phyloP scores from a whole-genome alignment of 2,329 filamentous ascomycete species.

The Beauveria varroae region DNA sequence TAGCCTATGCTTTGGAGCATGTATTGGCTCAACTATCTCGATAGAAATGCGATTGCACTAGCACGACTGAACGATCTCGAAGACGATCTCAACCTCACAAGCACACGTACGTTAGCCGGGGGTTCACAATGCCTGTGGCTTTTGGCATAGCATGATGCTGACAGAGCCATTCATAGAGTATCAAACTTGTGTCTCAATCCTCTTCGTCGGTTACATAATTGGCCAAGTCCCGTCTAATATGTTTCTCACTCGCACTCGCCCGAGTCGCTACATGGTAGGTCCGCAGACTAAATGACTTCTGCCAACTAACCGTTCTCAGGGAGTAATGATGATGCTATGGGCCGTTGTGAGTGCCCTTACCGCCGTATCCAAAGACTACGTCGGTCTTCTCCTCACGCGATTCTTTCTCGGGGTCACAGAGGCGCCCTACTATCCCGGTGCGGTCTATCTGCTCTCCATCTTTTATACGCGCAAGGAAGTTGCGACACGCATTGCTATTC shows the following conservation, averaged over 20 bases:
- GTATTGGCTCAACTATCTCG: constrained; percentile 39
- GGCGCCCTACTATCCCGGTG: constrained; percentile 44
- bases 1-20: constrained; percentile 28
- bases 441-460: constrained; percentile 36
- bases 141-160: neutral
- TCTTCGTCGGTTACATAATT: constrained; percentile 20
- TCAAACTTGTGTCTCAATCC: constrained; percentile 19
- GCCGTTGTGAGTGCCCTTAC: constrained; percentile 39
- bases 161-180: constrained; percentile 11
- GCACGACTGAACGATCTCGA: constrained; percentile 23
- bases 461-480: constrained; percentile 60
- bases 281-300: neutral
- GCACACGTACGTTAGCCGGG: neutral
- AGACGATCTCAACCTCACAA: constrained; percentile 16
- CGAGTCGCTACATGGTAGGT: constrained; percentile 29
- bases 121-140: no score
- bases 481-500: constrained; percentile 52
- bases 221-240: constrained; percentile 26
- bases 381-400: constrained; percentile 39
- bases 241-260: constrained; percentile 27
- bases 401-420: constrained; percentile 38
- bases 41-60: constrained; percentile 39
- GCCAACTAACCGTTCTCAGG: constrained; percentile 16
- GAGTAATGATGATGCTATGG: constrained; percentile 39
- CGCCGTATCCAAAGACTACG: constrained; percentile 39